Evolutionary conservation across 192 early-diverging fungal genomes (phyloP), one percentile per base, ranked within the genome.

Genomic region (Mortierella claussenii): DNA sequence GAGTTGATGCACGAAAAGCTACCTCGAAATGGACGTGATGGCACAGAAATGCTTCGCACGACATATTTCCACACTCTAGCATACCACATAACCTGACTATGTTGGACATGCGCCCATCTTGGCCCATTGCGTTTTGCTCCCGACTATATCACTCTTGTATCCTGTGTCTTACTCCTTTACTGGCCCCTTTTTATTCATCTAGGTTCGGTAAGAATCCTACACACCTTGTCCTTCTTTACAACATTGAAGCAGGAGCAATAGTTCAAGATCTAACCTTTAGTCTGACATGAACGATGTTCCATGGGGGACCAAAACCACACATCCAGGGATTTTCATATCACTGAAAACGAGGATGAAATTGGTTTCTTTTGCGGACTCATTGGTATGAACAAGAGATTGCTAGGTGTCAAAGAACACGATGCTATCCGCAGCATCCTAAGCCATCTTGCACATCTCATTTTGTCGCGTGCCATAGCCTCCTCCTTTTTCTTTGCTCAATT

Each of bases 281-380:
- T n/a, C n/a, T n/a, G n/a, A n/a, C n/a, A n/a, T n/a, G n/a, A n/a
- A n/a, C n/a, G n/a, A 49, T 49, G 20, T 49, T 49, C 5, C 23
- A 15, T 3, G 9, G 9, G 5, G 8, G 21, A 24, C 37, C 34
- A 30, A 51, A 51, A 65, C 64, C 55, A 68, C 65, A 60, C n/a
- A n/a, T 60, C 86, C 8, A 82, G 81, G 6, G 92, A 91, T 58
- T 95, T 94, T 59, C 74, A 87, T 54, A 75, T 92, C 1, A 86
- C 87, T 17, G 85, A 87, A 21, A 83, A 87, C 57, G 89, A 93
- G 55, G 89, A 93, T 34, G 88, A 92, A 28, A 87, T 96, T 55
- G 95, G 93, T 9, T 91, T 87, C 70, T 97, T 94, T 75, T 91
- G 89, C 43, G 92, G 92, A 21, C 80, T 88, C 61, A 88, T 91